Evolutionary conservation across 2,329 filamentous ascomycete species (phyloP).

Genomic region (Thelonectria discophora): DNA sequence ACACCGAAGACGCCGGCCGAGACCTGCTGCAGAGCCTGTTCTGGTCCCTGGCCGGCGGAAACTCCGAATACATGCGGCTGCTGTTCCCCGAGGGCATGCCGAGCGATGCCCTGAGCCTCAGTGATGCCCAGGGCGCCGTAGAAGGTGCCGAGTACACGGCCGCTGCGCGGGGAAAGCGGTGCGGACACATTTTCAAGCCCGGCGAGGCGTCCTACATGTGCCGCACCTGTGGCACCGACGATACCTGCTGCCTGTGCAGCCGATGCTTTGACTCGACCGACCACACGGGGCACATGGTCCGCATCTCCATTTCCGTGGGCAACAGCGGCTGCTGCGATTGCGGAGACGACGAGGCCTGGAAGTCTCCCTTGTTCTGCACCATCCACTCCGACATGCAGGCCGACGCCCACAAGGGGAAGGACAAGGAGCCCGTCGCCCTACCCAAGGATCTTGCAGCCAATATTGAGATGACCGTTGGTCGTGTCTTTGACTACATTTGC

Average conservation of each 20-base stretch:
- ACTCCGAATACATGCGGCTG: slow-evolving; percentile 75
- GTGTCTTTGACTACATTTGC: slow-evolving; percentile 92
- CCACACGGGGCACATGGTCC: slow-evolving; percentile 91
- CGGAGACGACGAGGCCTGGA: slow-evolving; percentile 95
- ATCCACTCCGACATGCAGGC: slow-evolving; percentile 79
- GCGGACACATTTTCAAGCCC: slow-evolving; percentile 95
- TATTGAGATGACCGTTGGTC: slow-evolving; percentile 85
- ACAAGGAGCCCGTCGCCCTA: slow-evolving; percentile 65
- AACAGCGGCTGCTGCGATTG: slow-evolving; percentile 98
- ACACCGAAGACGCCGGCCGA: slow-evolving; percentile 73
- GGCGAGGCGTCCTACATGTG: slow-evolving; percentile 95
- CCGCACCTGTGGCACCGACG: slow-evolving; percentile 92
- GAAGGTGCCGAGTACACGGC: slow-evolving; percentile 96
- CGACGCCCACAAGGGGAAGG: slow-evolving; percentile 67
- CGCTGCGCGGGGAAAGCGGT: slow-evolving; percentile 89
- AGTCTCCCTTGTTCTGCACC: slow-evolving; percentile 84
- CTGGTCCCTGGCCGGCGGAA: slow-evolving; percentile 82
- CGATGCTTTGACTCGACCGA: slow-evolving; percentile 96
- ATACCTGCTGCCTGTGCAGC: slow-evolving; percentile 94
- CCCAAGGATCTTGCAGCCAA: slow-evolving; percentile 79
- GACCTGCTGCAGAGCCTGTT: slow-evolving; percentile 84
- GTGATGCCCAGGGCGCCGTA: slow-evolving; percentile 88
- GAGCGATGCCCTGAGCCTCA: slow-evolving; percentile 75
- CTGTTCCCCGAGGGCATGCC: slow-evolving; percentile 84
- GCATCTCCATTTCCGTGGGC: slow-evolving; percentile 85